phyloP scores from a whole-genome alignment of 1,284 basidiomycete genomes.

The Schizopora paradoxa region DNA sequence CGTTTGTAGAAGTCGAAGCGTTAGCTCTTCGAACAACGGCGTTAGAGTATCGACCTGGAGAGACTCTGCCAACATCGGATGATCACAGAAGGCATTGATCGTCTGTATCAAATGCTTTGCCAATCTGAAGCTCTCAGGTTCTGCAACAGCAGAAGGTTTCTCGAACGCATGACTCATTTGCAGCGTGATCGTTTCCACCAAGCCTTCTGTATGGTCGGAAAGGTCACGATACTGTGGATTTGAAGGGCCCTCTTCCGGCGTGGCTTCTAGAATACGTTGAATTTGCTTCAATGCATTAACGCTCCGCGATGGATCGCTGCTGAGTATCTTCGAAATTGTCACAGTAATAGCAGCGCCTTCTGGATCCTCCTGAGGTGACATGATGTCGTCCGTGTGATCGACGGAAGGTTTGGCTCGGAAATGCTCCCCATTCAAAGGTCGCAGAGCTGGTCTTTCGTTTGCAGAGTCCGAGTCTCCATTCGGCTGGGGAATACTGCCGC shows the following conservation, averaged over 20 bases:
- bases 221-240: slow-evolving; percentile 69
- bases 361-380: slow-evolving; percentile 22
- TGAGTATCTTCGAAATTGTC: slow-evolving; percentile 78
- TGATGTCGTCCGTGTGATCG: slow-evolving; percentile 21
- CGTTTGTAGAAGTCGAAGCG: slow-evolving; percentile 84
- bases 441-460: slow-evolving; percentile 10
- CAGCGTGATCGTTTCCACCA: slow-evolving; percentile 82
- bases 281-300: slow-evolving; percentile 94
- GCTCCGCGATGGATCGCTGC: slow-evolving; percentile 77
- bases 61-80: slow-evolving; percentile 74
- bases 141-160: slow-evolving; percentile 63
- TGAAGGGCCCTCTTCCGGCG: slow-evolving; percentile 65
- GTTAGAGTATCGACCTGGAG: slow-evolving; percentile 76
- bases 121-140: slow-evolving; percentile 79
- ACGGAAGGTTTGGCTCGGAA: slow-evolving; percentile 20
- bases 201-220: slow-evolving; percentile 79
- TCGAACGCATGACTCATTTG: slow-evolving; percentile 90
- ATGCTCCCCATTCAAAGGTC: slow-evolving; percentile 22
- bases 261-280: slow-evolving; percentile 73
- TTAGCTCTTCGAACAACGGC: slow-evolving; percentile 80
- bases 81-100: slow-evolving; percentile 87
- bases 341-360: slow-evolving; percentile 60
- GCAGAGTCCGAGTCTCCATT: slow-evolving; percentile 5
- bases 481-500: slow-evolving; percentile 26
- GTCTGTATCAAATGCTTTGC: slow-evolving; percentile 97